A percentile compares a stretch with the other conserved stretches of the same genome.
These are phyloP conservation scores for Ilyonectria robusta DNA, from an alignment of 2,329 filamentous ascomycete genomes.

Conservation along the genomic window DNA sequence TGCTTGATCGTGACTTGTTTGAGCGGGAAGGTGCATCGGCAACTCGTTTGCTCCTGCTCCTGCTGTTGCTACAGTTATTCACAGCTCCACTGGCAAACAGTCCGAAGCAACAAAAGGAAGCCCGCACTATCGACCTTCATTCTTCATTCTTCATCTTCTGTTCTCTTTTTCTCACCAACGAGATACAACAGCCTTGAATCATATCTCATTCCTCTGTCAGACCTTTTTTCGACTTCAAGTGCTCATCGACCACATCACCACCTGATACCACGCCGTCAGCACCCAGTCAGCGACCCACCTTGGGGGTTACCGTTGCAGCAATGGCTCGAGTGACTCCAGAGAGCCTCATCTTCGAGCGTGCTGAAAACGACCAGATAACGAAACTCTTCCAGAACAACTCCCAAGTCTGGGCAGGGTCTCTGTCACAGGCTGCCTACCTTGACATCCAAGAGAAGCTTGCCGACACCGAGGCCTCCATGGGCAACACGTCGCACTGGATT, in stretches of 20 bases:
- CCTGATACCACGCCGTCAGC: neutral
- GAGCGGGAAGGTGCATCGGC: neutral
- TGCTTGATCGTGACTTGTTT: neutral
- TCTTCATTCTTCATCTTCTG: neutral
- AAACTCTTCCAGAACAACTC: constrained; percentile 39
- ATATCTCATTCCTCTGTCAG: neutral
- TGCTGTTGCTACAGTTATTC: neutral
- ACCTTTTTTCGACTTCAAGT: neutral
- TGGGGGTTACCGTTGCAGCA: neutral
- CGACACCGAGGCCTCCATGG: constrained; percentile 8
- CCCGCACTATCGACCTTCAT: neutral
- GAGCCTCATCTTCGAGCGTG: constrained; percentile 35
- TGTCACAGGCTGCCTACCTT: constrained; percentile 33
- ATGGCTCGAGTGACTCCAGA: neutral
- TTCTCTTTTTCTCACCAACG: neutral
- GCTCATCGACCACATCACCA: neutral
- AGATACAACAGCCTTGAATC: neutral
- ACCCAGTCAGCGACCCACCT: neutral
- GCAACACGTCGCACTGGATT: constrained; percentile 47
- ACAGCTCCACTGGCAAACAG: neutral
- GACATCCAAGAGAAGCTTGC: constrained; percentile 33
- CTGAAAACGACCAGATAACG: constrained; percentile 27
- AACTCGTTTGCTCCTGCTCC: neutral
- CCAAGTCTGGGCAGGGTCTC: constrained; percentile 33
- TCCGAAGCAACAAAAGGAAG: neutral